phyloP scores from a whole-genome alignment of 1,284 basidiomycete species.

The Ganoderma sinense region DNA sequence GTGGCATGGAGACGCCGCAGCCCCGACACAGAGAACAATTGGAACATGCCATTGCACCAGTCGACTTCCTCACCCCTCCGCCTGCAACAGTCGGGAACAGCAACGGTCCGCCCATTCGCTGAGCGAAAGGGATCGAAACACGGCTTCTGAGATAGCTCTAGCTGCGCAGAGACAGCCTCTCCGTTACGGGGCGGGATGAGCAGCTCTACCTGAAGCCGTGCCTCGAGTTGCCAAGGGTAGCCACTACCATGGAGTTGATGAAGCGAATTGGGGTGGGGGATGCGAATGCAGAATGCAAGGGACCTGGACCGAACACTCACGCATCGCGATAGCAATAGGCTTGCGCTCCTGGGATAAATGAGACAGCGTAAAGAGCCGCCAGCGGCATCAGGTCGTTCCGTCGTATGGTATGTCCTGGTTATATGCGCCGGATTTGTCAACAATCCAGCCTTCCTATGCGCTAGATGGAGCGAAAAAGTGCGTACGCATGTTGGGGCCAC shows the following conservation, averaged over 20 bases:
- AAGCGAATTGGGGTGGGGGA: not conserved
- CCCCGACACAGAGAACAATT: not conserved
- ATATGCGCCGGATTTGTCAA: not conserved
- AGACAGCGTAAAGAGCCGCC: conserved; percentile 2
- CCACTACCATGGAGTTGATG: not conserved
- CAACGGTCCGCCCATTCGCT: not conserved
- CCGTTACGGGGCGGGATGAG: not conserved
- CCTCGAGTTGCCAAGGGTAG: not conserved
- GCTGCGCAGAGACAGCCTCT: not conserved
- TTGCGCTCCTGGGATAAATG: conserved; percentile 10
- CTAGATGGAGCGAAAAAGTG: not conserved
- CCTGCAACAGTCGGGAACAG: not conserved
- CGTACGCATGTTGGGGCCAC: not conserved
- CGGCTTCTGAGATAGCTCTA: not conserved
- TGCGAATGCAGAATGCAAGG: not conserved
- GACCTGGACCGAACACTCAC: not conserved
- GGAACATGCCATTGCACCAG: not conserved
- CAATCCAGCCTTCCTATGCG: not conserved
- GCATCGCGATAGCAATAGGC: conserved; percentile 7
- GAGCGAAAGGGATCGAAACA: not conserved
- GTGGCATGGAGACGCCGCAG: not conserved
- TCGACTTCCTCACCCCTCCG: not conserved
- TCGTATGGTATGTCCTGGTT: not conserved
- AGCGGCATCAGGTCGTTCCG: not conserved
- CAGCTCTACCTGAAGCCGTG: not conserved